phyloP scores from a whole-genome alignment of 768 basidiomycete genomes.

The Russula sp. region DNA sequence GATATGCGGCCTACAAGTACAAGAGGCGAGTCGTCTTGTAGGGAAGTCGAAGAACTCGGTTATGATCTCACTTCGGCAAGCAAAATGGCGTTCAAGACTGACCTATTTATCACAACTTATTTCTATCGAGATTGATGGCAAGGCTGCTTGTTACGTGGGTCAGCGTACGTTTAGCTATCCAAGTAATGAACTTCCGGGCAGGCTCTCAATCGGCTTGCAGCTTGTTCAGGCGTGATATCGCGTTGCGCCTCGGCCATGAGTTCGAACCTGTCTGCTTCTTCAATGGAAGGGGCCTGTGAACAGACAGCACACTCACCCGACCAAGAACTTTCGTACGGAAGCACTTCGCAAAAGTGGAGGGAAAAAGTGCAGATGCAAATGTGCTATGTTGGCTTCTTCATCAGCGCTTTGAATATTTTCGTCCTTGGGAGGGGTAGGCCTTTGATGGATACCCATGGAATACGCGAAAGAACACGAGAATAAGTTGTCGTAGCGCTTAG shows the following conservation, averaged over 20 bases:
- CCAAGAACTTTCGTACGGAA: constrained; percentile 80
- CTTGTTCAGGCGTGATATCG: constrained; percentile 85
- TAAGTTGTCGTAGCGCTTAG: constrained; percentile 68
- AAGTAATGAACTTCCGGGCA: constrained; percentile 57
- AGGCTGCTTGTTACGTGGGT: not conserved
- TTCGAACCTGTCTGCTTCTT: constrained; percentile 55
- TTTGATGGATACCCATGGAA: constrained; percentile 92
- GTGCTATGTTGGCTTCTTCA: constrained; percentile 49
- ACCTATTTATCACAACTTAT: not conserved
- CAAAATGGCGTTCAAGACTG: not conserved
- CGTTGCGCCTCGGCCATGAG: constrained; percentile 86
- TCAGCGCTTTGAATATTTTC: constrained; percentile 31
- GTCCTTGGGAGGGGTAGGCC: constrained; percentile 45
- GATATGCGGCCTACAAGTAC: not conserved
- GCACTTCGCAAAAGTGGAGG: constrained; percentile 81
- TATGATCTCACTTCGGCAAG: not conserved
- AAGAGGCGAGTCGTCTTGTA: not conserved
- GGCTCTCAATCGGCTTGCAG: constrained; percentile 54
- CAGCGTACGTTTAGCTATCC: not conserved
- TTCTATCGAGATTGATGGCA: not conserved
- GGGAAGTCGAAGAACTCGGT: not conserved
- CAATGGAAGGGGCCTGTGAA: not conserved
- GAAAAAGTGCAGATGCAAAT: constrained; percentile 81
- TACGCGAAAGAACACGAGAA: constrained; percentile 88
- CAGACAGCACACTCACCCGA: constrained; percentile 51